Evolutionary conservation across 2,329 filamentous ascomycete species (phyloP), one percentile per base, ranked within the genome.

Genomic region (Arthrobotrys sphaeroides): DNA sequence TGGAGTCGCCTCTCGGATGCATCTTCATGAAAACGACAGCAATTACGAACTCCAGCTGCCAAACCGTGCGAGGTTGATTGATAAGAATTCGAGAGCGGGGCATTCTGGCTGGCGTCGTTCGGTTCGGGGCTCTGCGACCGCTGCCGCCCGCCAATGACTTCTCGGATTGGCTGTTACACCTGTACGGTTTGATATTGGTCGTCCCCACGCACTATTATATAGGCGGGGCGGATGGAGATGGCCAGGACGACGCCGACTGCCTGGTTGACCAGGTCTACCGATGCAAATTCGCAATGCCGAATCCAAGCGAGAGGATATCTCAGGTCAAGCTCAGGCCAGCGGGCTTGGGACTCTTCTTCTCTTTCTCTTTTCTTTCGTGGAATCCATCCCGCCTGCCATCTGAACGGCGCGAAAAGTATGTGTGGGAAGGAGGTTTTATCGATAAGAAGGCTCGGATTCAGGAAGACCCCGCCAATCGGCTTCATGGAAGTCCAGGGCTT

Each of bases 291-390:
- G 45, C 24, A 57, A 68, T 73, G 69, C 69, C 69, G 69, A 73
- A 66, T 73, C 69, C 61, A 73, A 73, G 69, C 69, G 69, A 61
- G 49, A 42, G 42, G 24, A 40, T 45, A 65, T 65, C 60, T 38
- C 59, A 49, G 42, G 26, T 49, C 40, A 28, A 26, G 45, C 45
- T 66, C 45, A 26, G 36, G 45, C 12, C 51, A 40, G 51, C 43
- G 61, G 45, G 42, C 24, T 42, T 55, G 28, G 28, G 51, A 22
- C 22, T 43, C 55, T 43, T 60, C 10, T 22, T 31, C 36, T 60
- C 28, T 60, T 60, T 55, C 51, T 33, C 18, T 59, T 40, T 59
- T 59, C 33, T 59, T 26, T 16, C 3, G 22, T 20, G n/a, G 3
- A 3, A 13, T 13, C 36, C 13, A 20, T 36, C 51, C 9, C 33